Evolutionary conservation across 257 asterid genomes (phyloP), one percentile per base, ranked within the genome.

Genomic region (Cynanchum wilfordii): DNA sequence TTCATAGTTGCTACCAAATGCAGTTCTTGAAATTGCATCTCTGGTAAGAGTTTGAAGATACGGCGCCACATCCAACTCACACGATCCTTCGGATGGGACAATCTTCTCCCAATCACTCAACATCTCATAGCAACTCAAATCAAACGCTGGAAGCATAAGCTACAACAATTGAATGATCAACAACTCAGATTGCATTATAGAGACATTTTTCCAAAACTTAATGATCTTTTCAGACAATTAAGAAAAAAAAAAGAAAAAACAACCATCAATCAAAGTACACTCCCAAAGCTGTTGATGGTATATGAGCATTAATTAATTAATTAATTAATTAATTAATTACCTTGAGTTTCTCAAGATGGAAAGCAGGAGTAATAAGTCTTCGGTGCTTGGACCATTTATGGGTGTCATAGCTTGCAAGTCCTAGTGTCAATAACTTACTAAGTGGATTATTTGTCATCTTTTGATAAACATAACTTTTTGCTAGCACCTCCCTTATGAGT

Each of bases 371-470:
- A 70, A 88, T 79, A 25, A 83, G 57, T 55, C 79, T 82, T 33
- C 87, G 81, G 44, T 86, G 91, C 76, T 85, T 88, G 4, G 90
- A 85, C 92, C 92, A 89, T 82, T 85, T 84, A 20, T 89, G 86
- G 0, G 69, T 66, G 30, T 89, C 89, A 25, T 82, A 74, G 47
- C 45, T 22, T 2, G 69, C 82, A 33, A 87, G 7, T 45, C 93
- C 96, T 78, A 17, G 47, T 20, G 78, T 83, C 45, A 81, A 68
- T 45, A 80, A 29, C 30, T 70, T 76, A 40, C 47, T 65, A 10
- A 83, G 7, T 55, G 85, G 81, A 77, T 49, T 81, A 13, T 56
- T 10, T 5, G 45, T 49, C 13, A 79, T 73, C 84, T 83, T 87
- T 50, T 79, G 89, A 65, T 50, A 50, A 50, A 50, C 19, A 50